phyloP scores from a whole-genome alignment of 2,329 filamentous ascomycete species.

The Sodiomyces alkalinus region DNA sequence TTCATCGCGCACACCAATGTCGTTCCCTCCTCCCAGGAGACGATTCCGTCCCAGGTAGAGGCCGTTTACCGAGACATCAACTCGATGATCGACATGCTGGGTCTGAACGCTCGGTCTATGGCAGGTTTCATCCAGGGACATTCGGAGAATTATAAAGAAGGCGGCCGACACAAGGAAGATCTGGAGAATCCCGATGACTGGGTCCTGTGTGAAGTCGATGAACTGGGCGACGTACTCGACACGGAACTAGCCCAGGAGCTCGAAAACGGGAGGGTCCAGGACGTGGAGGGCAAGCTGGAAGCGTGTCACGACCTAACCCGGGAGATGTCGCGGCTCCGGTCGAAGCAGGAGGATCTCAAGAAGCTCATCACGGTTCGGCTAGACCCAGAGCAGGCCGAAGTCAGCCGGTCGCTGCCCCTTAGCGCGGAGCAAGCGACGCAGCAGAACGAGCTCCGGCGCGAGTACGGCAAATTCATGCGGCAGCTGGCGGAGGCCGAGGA shows the following conservation, averaged over 20 bases:
- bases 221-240: constrained; percentile 49
- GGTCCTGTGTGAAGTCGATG: constrained; percentile 60
- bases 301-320: constrained; percentile 51
- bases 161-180: constrained; percentile 46
- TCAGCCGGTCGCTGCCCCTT: constrained; percentile 56
- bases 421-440: constrained; percentile 70
- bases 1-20: constrained; percentile 50
- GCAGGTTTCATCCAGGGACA: constrained; percentile 54
- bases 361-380: constrained; percentile 56
- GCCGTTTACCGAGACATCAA: constrained; percentile 68
- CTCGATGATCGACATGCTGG: constrained; percentile 86
- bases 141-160: constrained; percentile 33
- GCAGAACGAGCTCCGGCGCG: constrained; percentile 66
- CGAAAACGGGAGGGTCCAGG: constrained; percentile 50
- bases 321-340: constrained; percentile 56
- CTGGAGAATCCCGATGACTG: constrained; percentile 55
- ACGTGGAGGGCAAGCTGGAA: constrained; percentile 53
- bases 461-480: constrained; percentile 60
- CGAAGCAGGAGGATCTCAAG: constrained; percentile 64
- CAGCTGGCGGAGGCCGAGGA: constrained; percentile 69
- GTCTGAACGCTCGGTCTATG: constrained; percentile 63
- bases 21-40: constrained; percentile 36
- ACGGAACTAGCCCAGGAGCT: constrained; percentile 48
- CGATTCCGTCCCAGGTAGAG: constrained; percentile 47
- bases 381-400: constrained; percentile 52